A percentile compares a stretch with the other conserved stretches of the same genome.
These are phyloP conservation scores for Pyricularia pennisetigena DNA, from an alignment of 2,329 filamentous ascomycete genomes.

Conservation along the genomic window DNA sequence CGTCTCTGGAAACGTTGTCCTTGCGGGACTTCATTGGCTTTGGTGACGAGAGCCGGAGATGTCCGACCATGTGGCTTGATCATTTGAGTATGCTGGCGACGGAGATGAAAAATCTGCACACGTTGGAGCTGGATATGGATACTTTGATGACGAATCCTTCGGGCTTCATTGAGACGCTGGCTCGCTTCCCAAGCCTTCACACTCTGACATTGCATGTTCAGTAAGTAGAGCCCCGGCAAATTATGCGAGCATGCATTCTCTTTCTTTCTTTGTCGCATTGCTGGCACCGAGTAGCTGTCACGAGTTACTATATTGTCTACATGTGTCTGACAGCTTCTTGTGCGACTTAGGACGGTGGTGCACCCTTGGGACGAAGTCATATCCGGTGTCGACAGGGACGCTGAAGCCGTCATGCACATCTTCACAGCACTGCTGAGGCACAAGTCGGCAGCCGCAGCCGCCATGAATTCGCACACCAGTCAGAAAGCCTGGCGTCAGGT, in stretches of 20 bases:
- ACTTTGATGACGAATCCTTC: constrained; percentile 17
- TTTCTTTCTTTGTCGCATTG: not conserved
- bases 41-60: constrained; percentile 27
- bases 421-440: constrained; percentile 22
- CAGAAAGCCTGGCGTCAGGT: constrained; percentile 25
- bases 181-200: constrained; percentile 27
- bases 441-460: constrained; percentile 9
- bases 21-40: constrained; percentile 37
- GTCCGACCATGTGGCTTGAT: constrained; percentile 28
- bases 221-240: not conserved
- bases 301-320: not conserved
- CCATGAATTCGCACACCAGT: not conserved
- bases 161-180: constrained; percentile 27
- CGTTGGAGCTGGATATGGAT: constrained; percentile 39
- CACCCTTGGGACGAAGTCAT: constrained; percentile 19
- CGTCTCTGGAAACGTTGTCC: constrained; percentile 25
- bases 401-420: constrained; percentile 22
- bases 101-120: constrained; percentile 21
- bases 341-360: constrained; percentile 21
- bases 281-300: not conserved
- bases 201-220: constrained; percentile 34
- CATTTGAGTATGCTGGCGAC: constrained; percentile 23
- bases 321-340: not conserved
- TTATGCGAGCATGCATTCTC: not conserved
- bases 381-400: constrained; percentile 24